These are phyloP conservation scores for Diaporthe nobilis DNA, from an alignment of 2,329 filamentous ascomycete genomes.

Conservation along the genomic window DNA sequence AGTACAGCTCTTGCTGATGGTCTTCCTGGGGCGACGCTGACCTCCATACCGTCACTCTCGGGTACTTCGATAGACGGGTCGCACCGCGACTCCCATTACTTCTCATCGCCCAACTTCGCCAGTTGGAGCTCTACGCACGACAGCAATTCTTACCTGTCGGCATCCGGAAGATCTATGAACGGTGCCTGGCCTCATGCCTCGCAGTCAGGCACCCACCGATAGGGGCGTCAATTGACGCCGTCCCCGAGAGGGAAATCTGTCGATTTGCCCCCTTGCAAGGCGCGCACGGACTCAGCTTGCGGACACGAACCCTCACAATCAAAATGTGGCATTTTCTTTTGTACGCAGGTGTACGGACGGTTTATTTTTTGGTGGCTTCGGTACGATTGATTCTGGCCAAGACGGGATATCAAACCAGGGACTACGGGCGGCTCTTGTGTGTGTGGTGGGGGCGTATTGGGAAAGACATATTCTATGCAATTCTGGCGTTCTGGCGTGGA, in stretches of 20 bases:
- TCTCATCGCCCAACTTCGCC: conserved; percentile 33
- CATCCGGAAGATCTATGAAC: conserved; percentile 33
- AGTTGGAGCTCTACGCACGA: conserved; percentile 29
- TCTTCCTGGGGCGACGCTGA: conserved; percentile 25
- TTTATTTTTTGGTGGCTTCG: neutral
- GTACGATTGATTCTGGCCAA: neutral
- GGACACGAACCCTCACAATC: neutral
- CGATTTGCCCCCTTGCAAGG: neutral
- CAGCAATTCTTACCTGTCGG: conserved; percentile 28
- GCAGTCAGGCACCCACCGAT: conserved; percentile 16
- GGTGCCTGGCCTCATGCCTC: conserved; percentile 35
- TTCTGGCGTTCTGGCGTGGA: conserved; percentile 37
- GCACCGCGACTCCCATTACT: conserved; percentile 33
- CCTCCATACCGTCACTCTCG: conserved; percentile 35
- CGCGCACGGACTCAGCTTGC: neutral
- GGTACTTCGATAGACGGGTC: conserved; percentile 31
- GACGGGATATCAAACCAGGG: neutral
- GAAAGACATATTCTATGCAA: conserved; percentile 18
- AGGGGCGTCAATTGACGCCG: neutral
- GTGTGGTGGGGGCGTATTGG: conserved; percentile 2
- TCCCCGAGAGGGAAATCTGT: neutral
- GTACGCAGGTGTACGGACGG: conserved; percentile 4
- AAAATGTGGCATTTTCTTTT: neutral
- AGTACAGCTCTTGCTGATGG: conserved; percentile 31
- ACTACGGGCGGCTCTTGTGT: neutral